These are phyloP conservation scores for Hypoxylon sp. DNA, from an alignment of 2,329 filamentous ascomycete genomes.

Conservation along the genomic window DNA sequence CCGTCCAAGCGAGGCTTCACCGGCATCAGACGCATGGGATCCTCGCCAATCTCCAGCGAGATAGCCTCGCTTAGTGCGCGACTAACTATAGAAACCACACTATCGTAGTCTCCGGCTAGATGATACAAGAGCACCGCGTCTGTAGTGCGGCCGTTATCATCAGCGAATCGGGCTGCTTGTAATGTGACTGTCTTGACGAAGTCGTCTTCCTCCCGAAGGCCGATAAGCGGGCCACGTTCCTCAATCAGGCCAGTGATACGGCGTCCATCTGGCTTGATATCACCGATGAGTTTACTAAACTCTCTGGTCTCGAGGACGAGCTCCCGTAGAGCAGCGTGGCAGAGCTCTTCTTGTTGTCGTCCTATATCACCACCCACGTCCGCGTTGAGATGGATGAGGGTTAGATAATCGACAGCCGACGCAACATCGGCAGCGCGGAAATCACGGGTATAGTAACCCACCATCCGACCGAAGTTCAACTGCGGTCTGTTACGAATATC, in stretches of 20 bases:
- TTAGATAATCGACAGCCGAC: conserved; percentile 93
- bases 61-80: conserved; percentile 91
- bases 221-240: conserved; percentile 84
- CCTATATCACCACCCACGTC: conserved; percentile 83
- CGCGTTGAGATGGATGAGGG: conserved; percentile 90
- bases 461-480: conserved; percentile 93
- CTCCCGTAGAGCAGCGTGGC: conserved; percentile 92
- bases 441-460: conserved; percentile 95
- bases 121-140: conserved; percentile 97
- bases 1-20: conserved; percentile 77
- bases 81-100: conserved; percentile 91
- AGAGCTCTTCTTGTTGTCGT: conserved; percentile 82
- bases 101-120: conserved; percentile 94
- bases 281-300: conserved; percentile 93
- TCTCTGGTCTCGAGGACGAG: conserved; percentile 97
- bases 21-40: conserved; percentile 82
- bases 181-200: conserved; percentile 94
- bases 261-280: conserved; percentile 87
- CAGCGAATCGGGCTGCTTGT: conserved; percentile 91
- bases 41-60: conserved; percentile 86
- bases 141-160: conserved; percentile 92
- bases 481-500: conserved; percentile 81
- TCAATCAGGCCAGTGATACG: conserved; percentile 91
- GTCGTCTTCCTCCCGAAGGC: conserved; percentile 82
- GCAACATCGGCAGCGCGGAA: conserved; percentile 93